Base-by-base conservation (phyloP, 345 rosid species). In the Citrus inodora region DNA sequence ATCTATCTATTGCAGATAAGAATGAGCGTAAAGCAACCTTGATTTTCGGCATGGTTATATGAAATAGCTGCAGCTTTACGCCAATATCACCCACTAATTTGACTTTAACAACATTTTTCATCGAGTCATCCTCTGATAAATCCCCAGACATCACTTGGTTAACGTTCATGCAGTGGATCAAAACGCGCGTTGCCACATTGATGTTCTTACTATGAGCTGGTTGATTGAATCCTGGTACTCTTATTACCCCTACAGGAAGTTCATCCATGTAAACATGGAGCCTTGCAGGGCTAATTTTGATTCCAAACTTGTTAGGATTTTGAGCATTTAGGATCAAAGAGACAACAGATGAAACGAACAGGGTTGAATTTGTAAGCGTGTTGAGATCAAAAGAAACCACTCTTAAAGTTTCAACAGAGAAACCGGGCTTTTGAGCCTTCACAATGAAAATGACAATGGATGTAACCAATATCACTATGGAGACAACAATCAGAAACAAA, bases 281-380 rank as follows among this genome's bases (percentile, higher is more conserved):
- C 58, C 77, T 61, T 14, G 85, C 81, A 66, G 87, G 82, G 65
- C 75, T 76, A 64, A 71, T 81, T 28, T 70, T 67, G 25, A 87
- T 78, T 76, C 80, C 82, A 48, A 84, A 27, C 67, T 81, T 79
- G 75, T 84, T 87, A 32, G 86, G 87, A 58, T 84, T 84, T 76
- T 78, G 76, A 61, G 85, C 78, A 30, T 76, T 82, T 37, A 84
- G 60, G 59, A 81, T 25, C 67, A 84, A 56, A 51, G 83, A 79
- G n/a, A 76, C 80, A 74, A 67, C 67, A 80, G 82, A 79, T 2
- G 83, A 84, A 25, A 81, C 63, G 63, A 84, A 62, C 3, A 87
- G 74, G 21, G 78, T 76, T 79, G 89, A 80, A 59, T 65, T 76
- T 33, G 82, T 75, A 46, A n/a, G 32, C 28, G 73, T 67, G 19